These are phyloP conservation scores for Mentha longifolia DNA, from an alignment of 257 asterid genomes.

Conservation along the genomic window DNA sequence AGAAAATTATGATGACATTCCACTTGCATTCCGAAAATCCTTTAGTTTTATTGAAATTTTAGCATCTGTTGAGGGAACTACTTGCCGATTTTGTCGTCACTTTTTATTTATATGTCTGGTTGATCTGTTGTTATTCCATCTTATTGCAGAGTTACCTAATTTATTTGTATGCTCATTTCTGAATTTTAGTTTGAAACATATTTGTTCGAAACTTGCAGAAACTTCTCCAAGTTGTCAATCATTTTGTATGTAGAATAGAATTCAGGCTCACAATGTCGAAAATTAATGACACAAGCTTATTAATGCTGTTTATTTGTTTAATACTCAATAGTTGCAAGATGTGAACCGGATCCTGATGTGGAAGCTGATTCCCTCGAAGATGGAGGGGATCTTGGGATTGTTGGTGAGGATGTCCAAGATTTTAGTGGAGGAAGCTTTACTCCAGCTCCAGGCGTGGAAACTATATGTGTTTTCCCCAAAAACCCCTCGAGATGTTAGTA, in stretches of 20 bases:
- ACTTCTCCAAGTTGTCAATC: background rate
- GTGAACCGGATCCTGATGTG: slow-evolving; percentile 59
- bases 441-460: slow-evolving; percentile 76
- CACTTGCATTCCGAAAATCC: slow-evolving; percentile 3
- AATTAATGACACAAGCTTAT: background rate
- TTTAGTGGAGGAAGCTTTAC: slow-evolving; percentile 53
- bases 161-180: background rate
- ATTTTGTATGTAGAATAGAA: background rate
- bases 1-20: background rate
- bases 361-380: slow-evolving; percentile 57
- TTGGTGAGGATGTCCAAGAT: slow-evolving; percentile 77
- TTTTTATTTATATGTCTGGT: background rate
- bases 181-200: background rate
- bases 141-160: background rate
- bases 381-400: slow-evolving; percentile 69
- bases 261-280: background rate
- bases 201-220: background rate
- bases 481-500: slow-evolving; percentile 69
- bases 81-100: background rate
- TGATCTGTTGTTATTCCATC: slow-evolving; percentile 6
- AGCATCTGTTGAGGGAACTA: background rate
- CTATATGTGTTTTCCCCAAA: slow-evolving; percentile 79
- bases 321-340: slow-evolving; percentile 55
- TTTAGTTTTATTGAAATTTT: background rate
- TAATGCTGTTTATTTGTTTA: background rate